These are phyloP conservation scores for Vitis rupestris DNA, from an alignment of 164 flowering plant species.

Conservation along the genomic window DNA sequence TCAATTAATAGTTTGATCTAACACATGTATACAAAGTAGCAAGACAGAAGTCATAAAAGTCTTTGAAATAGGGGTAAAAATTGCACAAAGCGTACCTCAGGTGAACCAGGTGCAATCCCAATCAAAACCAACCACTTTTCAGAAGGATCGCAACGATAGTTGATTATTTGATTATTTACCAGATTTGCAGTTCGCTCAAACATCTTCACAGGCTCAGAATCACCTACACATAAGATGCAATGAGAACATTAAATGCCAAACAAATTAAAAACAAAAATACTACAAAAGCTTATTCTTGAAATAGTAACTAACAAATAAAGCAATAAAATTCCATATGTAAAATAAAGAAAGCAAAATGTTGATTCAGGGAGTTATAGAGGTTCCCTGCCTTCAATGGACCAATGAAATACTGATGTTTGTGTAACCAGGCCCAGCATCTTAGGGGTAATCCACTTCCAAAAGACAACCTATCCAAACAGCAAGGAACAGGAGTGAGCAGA, in stretches of 20 bases:
- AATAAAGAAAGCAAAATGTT: no score
- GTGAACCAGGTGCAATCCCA: conserved; percentile 97
- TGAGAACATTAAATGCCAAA: not conserved
- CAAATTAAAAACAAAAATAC: not conserved
- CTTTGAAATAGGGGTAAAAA: no score
- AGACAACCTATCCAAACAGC: conserved; percentile 58
- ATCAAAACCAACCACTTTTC: conserved; percentile 98
- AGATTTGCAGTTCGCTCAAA: conserved; percentile 96
- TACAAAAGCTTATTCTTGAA: not conserved
- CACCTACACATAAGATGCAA: conserved; percentile 50
- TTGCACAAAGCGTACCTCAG: conserved; percentile 59
- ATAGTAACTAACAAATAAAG: not conserved
- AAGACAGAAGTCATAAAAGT: no score
- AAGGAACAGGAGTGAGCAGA: not conserved
- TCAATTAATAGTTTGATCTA: no score
- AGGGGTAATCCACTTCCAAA: conserved; percentile 98
- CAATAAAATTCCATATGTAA: no score
- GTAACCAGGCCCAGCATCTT: conserved; percentile 93
- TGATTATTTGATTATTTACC: conserved; percentile 87
- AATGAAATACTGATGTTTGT: conserved; percentile 93
- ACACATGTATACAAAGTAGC: no score
- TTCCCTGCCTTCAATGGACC: conserved; percentile 88
- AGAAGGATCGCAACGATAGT: conserved; percentile 86
- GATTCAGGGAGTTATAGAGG: no score
- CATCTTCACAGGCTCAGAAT: conserved; percentile 90